Base-by-base conservation (phyloP, 495 filamentous ascomycete species). In the Penicillium lagena region DNA sequence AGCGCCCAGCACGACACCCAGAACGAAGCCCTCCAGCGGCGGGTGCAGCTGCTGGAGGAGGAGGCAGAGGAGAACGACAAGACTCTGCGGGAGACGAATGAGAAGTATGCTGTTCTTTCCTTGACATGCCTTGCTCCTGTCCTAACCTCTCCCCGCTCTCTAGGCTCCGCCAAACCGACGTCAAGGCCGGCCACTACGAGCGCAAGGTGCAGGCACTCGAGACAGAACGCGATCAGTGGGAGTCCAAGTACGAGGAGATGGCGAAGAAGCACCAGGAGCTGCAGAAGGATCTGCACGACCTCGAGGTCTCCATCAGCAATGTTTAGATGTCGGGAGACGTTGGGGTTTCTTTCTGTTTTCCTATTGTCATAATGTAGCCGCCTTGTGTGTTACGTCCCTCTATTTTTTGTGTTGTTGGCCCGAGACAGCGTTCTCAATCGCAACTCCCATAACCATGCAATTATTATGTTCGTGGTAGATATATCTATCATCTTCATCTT, bases 161-260 rank as follows among this genome's bases (percentile, higher is more conserved):
- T 22, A 99, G 93, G 72, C 87, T 97, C 58, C 89, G 94, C 58
- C 90, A 95, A 72, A 96, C 93, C 67, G 93, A 97, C 67, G 89
- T 97, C 71, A 96, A 96, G 76, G 89, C 93, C 63, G 94, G 91
- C 49, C 93, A 99, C 78, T 96, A 89, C 72, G 94, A 97, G 73
- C 94, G 94, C 76, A 96, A 99, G 75, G 93, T 99, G 51, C 86
- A 94, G 65, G 95, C 91, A 54, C 82, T 99, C 51, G 93, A 99
- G 70, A 68, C 76, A 46, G 78, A 88, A 56, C 83, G 86, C 51
- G 89, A 96, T 66, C 76, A 87, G 64, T 96, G 90, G 89, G 94
- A 97, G 76, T 58, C 71, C 68, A 96, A 97, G 76, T 97, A 90
- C 69, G 94, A 96, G 71, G 93, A 96, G 63, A 89, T 93, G 81